Evolutionary conservation across 2,329 filamentous ascomycete genomes (phyloP), one percentile per base, ranked within the genome.

Genomic region (Penicillium rolfsii): DNA sequence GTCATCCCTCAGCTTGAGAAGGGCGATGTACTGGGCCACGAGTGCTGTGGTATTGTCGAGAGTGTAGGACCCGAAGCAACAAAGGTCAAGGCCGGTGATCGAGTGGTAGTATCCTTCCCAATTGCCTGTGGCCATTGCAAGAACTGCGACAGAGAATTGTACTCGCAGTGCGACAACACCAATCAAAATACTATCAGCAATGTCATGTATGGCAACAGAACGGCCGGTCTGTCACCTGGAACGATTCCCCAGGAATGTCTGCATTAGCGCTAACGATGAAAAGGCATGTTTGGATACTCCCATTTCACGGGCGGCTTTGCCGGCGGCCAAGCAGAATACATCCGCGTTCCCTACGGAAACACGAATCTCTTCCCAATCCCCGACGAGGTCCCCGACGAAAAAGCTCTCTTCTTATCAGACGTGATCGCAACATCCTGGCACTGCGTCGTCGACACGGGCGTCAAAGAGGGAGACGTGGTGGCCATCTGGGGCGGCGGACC

Each of bases 401-500:
- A 94, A 79, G 90, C 79, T 9, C 81, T 96, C 0, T 96, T 87
- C 75, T 83, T 96, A 1, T 93, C 89, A 1, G 93, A 96, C 73
- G 91, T 96, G 0, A 76, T 96, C 2, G 81, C 83, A 19, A 96
- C 93, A 0, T 88, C 88, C 9, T 96, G 91, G 84, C 89, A 96
- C 71, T 87, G 85, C 55, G 91, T 96, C 40, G 88, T 93, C 45
- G 91, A 96, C 71, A 96, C 91, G 0, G 89, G 86, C 1, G 89
- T 96, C n/a, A 88, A 91, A 64, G 82, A 89, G 36, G 87, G 85
- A 12, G 91, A 96, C 68, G 81, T 87, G 1, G 91, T 96, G 1
- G 91, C 91, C 36, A 87, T 96, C 62, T 96, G 91, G 86, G 92
- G 91, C n/a, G 91, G 89, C 0, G 92, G 92, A 0, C 93, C 91